phyloP scores from a whole-genome alignment of 2,329 filamentous ascomycete genomes.

The Microcyclospora tardicrescens region DNA sequence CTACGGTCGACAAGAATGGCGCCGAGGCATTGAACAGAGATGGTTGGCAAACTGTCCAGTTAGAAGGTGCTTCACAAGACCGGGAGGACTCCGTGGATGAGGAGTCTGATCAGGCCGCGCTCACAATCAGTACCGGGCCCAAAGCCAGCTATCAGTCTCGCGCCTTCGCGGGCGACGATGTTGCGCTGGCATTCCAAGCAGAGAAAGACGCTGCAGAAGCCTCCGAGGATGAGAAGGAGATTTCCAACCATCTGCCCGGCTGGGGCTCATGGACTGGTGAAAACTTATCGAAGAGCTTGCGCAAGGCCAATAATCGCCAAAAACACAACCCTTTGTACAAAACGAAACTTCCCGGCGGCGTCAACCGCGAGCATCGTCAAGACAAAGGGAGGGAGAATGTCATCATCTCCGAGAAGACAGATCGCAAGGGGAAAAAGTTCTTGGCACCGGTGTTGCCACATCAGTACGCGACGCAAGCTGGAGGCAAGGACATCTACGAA shows the following conservation, averaged over 20 bases:
- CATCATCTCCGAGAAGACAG: conserved; percentile 81
- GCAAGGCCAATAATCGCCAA: conserved; percentile 44
- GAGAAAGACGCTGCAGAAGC: conserved; percentile 63
- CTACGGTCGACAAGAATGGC: conserved; percentile 7
- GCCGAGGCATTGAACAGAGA: conserved; percentile 23
- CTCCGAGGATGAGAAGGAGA: conserved; percentile 69
- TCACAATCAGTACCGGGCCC: too few relatives aligned
- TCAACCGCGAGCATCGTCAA: conserved; percentile 63
- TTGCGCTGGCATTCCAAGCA: conserved; percentile 62
- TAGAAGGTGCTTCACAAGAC: conserved; percentile 14
- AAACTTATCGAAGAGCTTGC: conserved; percentile 59
- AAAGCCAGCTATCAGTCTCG: conserved; percentile 56
- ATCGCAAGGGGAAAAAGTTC: conserved; percentile 86
- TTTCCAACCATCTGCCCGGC: conserved; percentile 77
- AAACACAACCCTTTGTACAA: conserved; percentile 40
- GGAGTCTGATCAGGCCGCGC: conserved; percentile 23
- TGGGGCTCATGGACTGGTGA: conserved; percentile 90
- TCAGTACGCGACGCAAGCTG: conserved; percentile 57
- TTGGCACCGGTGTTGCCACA: conserved; percentile 73
- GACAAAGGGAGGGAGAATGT: conserved; percentile 59
- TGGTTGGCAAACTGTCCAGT: conserved; percentile 31
- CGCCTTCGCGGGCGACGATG: conserved; percentile 84
- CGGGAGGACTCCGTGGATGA: conserved; percentile 16
- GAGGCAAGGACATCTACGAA: conserved; percentile 66
- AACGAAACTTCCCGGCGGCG: conserved; percentile 51